Evolutionary conservation across 371 early-diverging fungal genomes (phyloP).

Genomic region (Mortierella sp.): DNA sequence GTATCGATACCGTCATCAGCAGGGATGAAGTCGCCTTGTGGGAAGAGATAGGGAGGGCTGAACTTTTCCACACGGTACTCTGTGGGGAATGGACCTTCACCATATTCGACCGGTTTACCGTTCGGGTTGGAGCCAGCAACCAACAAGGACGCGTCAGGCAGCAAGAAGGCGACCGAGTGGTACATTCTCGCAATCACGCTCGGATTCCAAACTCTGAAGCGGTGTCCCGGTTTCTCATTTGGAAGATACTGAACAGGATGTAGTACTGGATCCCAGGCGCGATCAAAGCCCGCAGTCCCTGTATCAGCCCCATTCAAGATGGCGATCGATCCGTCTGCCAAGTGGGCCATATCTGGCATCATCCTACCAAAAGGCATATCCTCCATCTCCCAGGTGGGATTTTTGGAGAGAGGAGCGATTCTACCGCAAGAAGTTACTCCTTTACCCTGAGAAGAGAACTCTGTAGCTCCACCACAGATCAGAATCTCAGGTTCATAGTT

Average conservation of each 20-base stretch:
- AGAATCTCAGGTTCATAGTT: constrained; percentile 58
- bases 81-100: constrained; percentile 53
- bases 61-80: constrained; percentile 60
- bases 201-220: constrained; percentile 53
- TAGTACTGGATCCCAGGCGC: constrained; percentile 51
- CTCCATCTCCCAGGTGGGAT: constrained; percentile 56
- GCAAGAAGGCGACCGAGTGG: constrained; percentile 59
- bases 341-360: constrained; percentile 58
- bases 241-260: constrained; percentile 60
- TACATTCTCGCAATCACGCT: constrained; percentile 59
- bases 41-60: constrained; percentile 58
- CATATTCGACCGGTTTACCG: constrained; percentile 31
- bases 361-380: constrained; percentile 56
- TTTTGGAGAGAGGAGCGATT: constrained; percentile 30
- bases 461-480: constrained; percentile 59
- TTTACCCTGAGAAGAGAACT: constrained; percentile 32
- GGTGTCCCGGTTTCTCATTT: constrained; percentile 33
- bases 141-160: constrained; percentile 63
- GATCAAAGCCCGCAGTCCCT: constrained; percentile 60
- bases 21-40: constrained; percentile 25
- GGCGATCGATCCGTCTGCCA: constrained; percentile 62
- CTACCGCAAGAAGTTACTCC: constrained; percentile 54
- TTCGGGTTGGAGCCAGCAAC: constrained; percentile 63
- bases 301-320: constrained; percentile 60
- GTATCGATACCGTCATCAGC: constrained; percentile 9